Evolutionary conservation across 2,329 filamentous ascomycete genomes (phyloP).

Genomic region (Knoxdaviesia capensis): DNA sequence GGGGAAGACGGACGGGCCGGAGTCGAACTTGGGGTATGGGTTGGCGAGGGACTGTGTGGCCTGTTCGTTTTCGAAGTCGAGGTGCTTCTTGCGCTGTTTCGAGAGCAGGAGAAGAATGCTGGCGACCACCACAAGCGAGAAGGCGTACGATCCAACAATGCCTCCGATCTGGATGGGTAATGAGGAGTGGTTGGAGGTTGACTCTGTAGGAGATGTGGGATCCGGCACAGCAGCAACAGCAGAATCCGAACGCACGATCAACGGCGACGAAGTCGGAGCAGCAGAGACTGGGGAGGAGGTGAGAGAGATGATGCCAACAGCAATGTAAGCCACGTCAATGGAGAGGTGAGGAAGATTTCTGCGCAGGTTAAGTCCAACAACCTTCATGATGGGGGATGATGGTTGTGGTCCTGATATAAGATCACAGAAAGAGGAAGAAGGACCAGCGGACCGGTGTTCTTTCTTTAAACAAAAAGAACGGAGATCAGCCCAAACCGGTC

Average conservation of each 20-base stretch:
- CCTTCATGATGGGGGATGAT: not conserved
- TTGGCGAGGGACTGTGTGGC: not conserved
- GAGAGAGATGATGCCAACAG: not conserved
- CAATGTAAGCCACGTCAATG: too few relatives aligned
- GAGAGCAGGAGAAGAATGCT: slow-evolving; percentile 40
- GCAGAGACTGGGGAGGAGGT: slow-evolving; percentile 5
- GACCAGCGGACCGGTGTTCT: not conserved
- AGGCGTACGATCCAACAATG: slow-evolving; percentile 65
- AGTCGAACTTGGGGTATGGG: slow-evolving; percentile 1
- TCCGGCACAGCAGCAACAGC: slow-evolving; percentile 3
- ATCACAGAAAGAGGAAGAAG: slow-evolving; percentile 8
- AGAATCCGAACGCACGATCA: slow-evolving; percentile 6
- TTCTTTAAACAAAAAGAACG: too few relatives aligned
- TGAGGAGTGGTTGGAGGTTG: too few relatives aligned
- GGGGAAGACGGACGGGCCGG: slow-evolving; percentile 1
- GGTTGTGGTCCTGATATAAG: slow-evolving; percentile 8
- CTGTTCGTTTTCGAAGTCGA: slow-evolving; percentile 12
- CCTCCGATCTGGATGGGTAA: slow-evolving; percentile 69
- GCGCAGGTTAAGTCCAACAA: too few relatives aligned
- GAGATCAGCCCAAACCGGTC: too few relatives aligned
- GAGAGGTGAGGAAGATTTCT: too few relatives aligned
- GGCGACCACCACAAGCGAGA: slow-evolving; percentile 56
- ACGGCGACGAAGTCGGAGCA: slow-evolving; percentile 5
- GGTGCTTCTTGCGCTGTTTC: slow-evolving; percentile 30
- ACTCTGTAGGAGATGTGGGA: too few relatives aligned